Conservation (phyloP, 345 rosid genomes). For the Hibiscus tridactylites region DNA sequence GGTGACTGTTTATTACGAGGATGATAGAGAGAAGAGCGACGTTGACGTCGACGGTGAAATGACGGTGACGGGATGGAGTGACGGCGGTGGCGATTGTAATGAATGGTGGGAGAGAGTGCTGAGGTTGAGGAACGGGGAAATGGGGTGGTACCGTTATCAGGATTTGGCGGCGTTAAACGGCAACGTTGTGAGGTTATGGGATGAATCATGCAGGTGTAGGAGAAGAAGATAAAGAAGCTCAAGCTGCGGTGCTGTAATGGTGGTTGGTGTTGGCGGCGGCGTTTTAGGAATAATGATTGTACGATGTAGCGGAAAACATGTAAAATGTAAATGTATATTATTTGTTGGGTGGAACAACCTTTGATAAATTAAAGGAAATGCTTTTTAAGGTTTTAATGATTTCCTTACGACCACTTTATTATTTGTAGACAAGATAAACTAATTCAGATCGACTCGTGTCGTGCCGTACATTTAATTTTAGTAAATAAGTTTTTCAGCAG, state of each 20-base stretch:
- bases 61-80: background rate
- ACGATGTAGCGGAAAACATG: background rate
- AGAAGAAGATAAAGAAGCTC: background rate
- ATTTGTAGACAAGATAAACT: no score
- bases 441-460: no score
- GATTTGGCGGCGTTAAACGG: conserved; percentile 63
- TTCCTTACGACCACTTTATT: background rate
- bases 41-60: background rate
- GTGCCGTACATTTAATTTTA: no score
- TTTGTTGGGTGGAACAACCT: background rate
- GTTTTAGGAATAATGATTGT: background rate
- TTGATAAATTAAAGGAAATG: background rate
- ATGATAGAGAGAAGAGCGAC: conserved; percentile 2
- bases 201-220: conserved; percentile 6
- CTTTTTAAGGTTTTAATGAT: background rate
- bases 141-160: conserved; percentile 48
- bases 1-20: conserved; percentile 35
- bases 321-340: background rate
- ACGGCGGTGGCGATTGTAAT: background rate
- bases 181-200: conserved; percentile 69
- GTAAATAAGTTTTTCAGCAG: no score
- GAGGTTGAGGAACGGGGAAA: conserved; percentile 31
- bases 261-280: background rate
- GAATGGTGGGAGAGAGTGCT: conserved; percentile 39
- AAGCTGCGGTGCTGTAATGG: background rate